phyloP scores from a whole-genome alignment of 2,329 filamentous ascomycete species.

The Fusarium sarcochroum region DNA sequence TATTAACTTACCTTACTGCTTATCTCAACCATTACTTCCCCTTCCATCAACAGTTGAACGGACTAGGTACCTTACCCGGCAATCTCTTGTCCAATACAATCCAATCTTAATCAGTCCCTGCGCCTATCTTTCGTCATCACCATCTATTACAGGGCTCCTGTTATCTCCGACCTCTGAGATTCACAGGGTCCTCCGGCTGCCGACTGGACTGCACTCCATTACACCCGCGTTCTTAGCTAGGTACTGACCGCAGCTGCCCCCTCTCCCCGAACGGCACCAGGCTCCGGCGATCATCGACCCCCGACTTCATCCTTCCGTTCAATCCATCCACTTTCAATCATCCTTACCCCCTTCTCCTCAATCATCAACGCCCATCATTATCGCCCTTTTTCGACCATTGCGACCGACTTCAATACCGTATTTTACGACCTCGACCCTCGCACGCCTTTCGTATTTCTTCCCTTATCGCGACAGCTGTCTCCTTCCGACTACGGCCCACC shows the following conservation, averaged over 20 bases:
- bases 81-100: slow-evolving; percentile 14
- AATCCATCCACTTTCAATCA: slow-evolving; percentile 16
- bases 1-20: slow-evolving; percentile 10
- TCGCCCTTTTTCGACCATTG: slow-evolving; percentile 15
- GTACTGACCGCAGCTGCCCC: slow-evolving; percentile 20
- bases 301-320: slow-evolving; percentile 27
- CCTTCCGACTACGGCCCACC: slow-evolving; percentile 42
- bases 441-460: slow-evolving; percentile 23
- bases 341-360: slow-evolving; percentile 22
- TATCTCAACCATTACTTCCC: slow-evolving; percentile 23
- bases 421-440: not conserved
- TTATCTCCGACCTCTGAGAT: slow-evolving; percentile 32
- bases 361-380: slow-evolving; percentile 25
- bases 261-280: slow-evolving; percentile 40
- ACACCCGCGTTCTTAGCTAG: slow-evolving; percentile 17
- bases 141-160: slow-evolving; percentile 10
- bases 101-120: slow-evolving; percentile 25
- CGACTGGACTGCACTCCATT: not conserved
- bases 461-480: slow-evolving; percentile 40
- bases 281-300: slow-evolving; percentile 42
- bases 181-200: slow-evolving; percentile 33
- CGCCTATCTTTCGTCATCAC: slow-evolving; percentile 42
- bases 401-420: slow-evolving; percentile 20
- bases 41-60: slow-evolving; percentile 20
- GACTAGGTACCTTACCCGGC: slow-evolving; percentile 24